These are phyloP conservation scores for Furcasterigmium furcatum DNA, from an alignment of 2,329 filamentous ascomycete species.

Conservation along the genomic window DNA sequence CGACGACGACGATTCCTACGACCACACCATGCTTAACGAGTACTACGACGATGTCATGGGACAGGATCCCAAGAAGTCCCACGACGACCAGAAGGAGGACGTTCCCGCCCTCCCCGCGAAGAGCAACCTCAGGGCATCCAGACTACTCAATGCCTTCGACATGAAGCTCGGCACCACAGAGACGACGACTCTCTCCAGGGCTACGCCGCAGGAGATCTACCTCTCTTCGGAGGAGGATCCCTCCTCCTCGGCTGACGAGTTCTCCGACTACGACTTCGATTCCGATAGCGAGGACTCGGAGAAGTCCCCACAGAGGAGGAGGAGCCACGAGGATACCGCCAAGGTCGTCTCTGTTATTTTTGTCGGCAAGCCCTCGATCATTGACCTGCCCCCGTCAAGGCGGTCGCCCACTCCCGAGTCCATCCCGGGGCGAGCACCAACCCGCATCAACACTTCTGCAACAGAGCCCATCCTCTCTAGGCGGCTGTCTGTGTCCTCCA, in stretches of 20 bases:
- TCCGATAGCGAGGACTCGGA: conserved; percentile 28
- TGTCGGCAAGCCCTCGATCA: conserved; percentile 55
- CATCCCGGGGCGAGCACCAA: conserved; percentile 22
- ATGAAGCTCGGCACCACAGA: conserved; percentile 27
- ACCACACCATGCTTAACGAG: conserved; percentile 13
- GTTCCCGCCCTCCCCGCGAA: conserved; percentile 46
- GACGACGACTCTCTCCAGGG: conserved; percentile 26
- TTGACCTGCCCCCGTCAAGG: conserved; percentile 38
- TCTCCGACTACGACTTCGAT: conserved; percentile 50
- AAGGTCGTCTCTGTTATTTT: conserved; percentile 57
- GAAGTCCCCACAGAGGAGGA: conserved; percentile 25
- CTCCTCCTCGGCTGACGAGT: conserved; percentile 59
- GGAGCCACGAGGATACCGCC: conserved; percentile 53
- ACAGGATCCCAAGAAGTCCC: conserved; percentile 11
- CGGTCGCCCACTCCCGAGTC: conserved; percentile 41
- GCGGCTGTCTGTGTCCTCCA: conserved; percentile 26
- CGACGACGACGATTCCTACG: conserved; percentile 9
- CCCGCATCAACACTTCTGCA: conserved; percentile 11
- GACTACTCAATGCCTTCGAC: conserved; percentile 32
- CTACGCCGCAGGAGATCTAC: conserved; percentile 56
- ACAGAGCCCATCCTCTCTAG: conserved; percentile 26
- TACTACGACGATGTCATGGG: conserved; percentile 15
- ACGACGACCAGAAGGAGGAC: conserved; percentile 13
- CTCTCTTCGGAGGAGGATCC: conserved; percentile 65
- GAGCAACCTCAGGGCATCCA: conserved; percentile 46